Conservation (phyloP, 768 basidiomycete genomes). For the Kwoniella europaea region DNA sequence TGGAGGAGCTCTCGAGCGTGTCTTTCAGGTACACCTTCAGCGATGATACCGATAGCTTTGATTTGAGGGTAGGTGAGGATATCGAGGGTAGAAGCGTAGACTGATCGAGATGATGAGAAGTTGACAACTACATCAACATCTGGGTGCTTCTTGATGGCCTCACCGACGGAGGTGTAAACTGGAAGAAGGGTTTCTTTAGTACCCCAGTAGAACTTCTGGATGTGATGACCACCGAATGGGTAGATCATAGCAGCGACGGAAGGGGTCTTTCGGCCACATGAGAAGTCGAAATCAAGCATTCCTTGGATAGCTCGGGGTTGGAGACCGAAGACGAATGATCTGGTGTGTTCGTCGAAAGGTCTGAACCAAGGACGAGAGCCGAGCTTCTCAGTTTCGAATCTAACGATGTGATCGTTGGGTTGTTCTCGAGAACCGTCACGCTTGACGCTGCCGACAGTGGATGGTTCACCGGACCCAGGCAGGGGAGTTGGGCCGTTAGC, state of each 20-base stretch:
- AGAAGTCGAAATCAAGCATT: slow-evolving; percentile 98
- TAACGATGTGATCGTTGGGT: slow-evolving; percentile 84
- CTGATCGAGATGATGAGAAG: slow-evolving; percentile 92
- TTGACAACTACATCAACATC: slow-evolving; percentile 98
- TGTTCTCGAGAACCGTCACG: slow-evolving; percentile 80
- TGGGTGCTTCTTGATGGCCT: slow-evolving; percentile 90
- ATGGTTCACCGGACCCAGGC: slow-evolving; percentile 18
- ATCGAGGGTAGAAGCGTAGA: slow-evolving; percentile 93
- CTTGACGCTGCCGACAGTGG: slow-evolving; percentile 71
- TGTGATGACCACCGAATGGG: slow-evolving; percentile 99
- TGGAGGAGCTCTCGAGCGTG: slow-evolving; percentile 95
- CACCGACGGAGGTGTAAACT: slow-evolving; percentile 88
- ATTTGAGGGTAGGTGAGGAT: slow-evolving; percentile 74
- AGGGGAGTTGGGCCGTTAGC: slow-evolving; percentile 33
- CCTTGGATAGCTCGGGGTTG: slow-evolving; percentile 99
- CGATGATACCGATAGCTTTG: slow-evolving; percentile 85
- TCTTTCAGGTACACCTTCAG: slow-evolving; percentile 97
- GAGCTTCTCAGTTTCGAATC: slow-evolving; percentile 66
- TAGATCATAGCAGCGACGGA: slow-evolving; percentile 99
- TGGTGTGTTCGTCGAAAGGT: slow-evolving; percentile 91
- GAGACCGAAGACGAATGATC: slow-evolving; percentile 96
- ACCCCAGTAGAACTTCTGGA: slow-evolving; percentile 99
- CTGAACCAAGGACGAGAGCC: slow-evolving; percentile 76
- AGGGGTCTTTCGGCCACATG: slow-evolving; percentile 87
- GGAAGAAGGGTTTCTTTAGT: slow-evolving; percentile 98